Base-by-base conservation (phyloP, 2,329 filamentous ascomycete species). In the Paecilomyces sp. region DNA sequence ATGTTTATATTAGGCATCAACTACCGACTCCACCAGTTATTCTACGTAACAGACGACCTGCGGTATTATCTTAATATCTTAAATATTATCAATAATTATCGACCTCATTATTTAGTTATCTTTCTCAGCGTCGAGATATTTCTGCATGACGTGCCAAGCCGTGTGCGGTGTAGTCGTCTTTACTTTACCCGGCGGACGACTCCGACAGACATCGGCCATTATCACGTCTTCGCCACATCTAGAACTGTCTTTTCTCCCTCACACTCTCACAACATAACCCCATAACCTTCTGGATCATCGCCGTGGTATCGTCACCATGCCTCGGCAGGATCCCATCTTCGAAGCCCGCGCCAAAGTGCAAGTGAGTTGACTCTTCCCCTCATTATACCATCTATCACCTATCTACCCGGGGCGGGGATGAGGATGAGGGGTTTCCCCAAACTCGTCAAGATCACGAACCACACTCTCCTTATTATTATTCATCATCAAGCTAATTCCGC, bases 331-430 rank as follows among this genome's bases (percentile, higher is more conserved):
- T 64, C 74, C 74, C 51, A 75, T 76, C 50, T 76, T 76, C 58
- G 74, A 76, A 65, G 74, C 74, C 51, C 74, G 74, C 60, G 75
- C 74, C 47, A 76, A 76, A 75, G 74, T 76, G 55, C 75, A 76
- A 62, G 74, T 75, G 55, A 62, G 66, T 60, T 53, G 33, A 52
- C 52, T 30, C 56, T 36, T 56, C 56, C 9, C 61, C 50, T 36
- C 50, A 53, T n/a, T 11, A 51, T n/a, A 51, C 25, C 36, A 54
- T 56, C 54, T 54, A 28, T 54, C 24, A 28, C 25, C 25, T 28
- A 28, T 28, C 25, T 55, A 6, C 13, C n/a, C 36, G 1, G 13
- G 36, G 36, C 15, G 36, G 36, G 36, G 6, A 18, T 47, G 41
- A 47, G 41, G 41, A 18, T 47, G 41, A 47, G 41, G 41, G 41